Conservation (phyloP, 495 filamentous ascomycete genomes). For the Penicillium dipodomyicola region DNA sequence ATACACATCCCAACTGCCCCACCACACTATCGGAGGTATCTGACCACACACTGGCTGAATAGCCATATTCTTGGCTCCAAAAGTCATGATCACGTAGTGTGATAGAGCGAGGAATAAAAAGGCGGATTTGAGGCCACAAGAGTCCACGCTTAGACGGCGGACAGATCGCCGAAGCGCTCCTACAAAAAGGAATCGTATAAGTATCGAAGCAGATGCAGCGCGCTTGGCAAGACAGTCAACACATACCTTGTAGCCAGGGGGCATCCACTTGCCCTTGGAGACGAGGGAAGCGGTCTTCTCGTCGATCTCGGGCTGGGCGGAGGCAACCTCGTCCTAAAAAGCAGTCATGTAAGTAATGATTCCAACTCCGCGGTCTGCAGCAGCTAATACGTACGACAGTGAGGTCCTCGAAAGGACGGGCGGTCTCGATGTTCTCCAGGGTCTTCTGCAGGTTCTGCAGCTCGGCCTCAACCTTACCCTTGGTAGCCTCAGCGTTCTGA, state of each 20-base stretch:
- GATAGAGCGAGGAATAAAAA: conserved; percentile 40
- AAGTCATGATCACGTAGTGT: conserved; percentile 37
- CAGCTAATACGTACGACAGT: conserved; percentile 78
- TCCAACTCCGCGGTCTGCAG: neutral
- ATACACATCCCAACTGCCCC: conserved; percentile 43
- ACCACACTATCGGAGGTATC: conserved; percentile 26
- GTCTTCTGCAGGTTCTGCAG: conserved; percentile 89
- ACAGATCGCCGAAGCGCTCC: conserved; percentile 99
- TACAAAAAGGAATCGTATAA: conserved; percentile 33
- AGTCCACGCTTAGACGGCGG: conserved; percentile 67
- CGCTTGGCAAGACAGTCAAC: neutral
- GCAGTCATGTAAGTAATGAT: conserved; percentile 17
- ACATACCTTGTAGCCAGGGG: conserved; percentile 95
- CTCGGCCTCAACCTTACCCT: conserved; percentile 90
- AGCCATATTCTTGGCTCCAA: conserved; percentile 35
- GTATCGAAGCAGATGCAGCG: neutral
- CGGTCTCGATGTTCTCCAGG: conserved; percentile 93
- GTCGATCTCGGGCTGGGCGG: conserved; percentile 92
- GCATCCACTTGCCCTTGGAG: conserved; percentile 94
- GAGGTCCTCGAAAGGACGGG: conserved; percentile 93
- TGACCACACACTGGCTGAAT: conserved; percentile 24
- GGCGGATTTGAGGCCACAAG: conserved; percentile 25
- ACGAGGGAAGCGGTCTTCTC: conserved; percentile 88
- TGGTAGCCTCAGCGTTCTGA: conserved; percentile 94
- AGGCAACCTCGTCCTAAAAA: conserved; percentile 87